Evolutionary conservation across 345 rosid species (phyloP), one percentile per base, ranked within the genome.

Genomic region (Eucalyptus virginea): DNA sequence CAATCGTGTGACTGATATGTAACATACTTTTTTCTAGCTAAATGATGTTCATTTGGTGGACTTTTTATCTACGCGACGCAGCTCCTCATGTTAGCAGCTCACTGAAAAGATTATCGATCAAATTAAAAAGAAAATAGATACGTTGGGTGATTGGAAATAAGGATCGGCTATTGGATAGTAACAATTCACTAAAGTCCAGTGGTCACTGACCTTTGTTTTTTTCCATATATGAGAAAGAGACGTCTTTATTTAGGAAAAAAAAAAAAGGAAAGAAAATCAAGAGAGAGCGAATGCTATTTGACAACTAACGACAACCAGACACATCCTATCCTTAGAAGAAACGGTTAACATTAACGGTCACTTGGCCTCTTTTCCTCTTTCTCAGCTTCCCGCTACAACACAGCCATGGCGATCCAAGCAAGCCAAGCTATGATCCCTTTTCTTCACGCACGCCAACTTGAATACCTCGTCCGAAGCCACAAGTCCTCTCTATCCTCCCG

Each of bases 361-460:
- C 86, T 47, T 88, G 89, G 62, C 62, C 42, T 32, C 60, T 69
- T 58, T 56, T 26, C 62, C 28, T 51, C 54, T 50, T 54, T 45
- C 54, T 72, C 54, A 48, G 52, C 89, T 32, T 28, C 89, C 42
- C 87, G 24, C 19, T 10, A n/a, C 69, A n/a, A 81, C 62, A 30
- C 40, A 16, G 83, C 88, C 40, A 94, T 94, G 95, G 93, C 95
- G 60, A 54, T 91, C 88, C 89, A 28, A 45, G 89, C 89, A 88
- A 80, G 34, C n/a, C 95, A 88, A 91, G 91, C 92, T 19, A 90
- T 80, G 69, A 65, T 90, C 48, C 88, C 88, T 24, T 69, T 54
- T 80, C 88, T 86, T 89, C 88, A 88, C 87, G 62, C 92, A 42
- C 91, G 67, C 49, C 91, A 88, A 52, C 90, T 89, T 42, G 91